phyloP scores from a whole-genome alignment of 2,329 filamentous ascomycete genomes.

The Colletotrichum somersetense region DNA sequence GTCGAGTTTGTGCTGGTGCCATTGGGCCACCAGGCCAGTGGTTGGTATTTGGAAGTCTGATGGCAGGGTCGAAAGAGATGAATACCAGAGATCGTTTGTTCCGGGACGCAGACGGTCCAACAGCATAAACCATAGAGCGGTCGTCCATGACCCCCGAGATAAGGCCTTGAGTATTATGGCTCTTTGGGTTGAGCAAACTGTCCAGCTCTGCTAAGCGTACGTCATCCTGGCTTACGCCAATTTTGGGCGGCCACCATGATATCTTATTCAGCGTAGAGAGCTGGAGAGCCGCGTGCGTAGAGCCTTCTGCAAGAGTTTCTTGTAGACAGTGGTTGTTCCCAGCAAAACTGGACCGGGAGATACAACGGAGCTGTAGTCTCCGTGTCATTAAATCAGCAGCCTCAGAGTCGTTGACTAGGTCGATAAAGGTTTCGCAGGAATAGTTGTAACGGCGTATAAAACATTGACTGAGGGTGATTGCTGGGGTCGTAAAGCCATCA shows the following conservation, averaged over 20 bases:
- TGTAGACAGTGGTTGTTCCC: background rate
- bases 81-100: constrained; percentile 54
- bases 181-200: constrained; percentile 53
- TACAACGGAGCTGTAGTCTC: constrained; percentile 60
- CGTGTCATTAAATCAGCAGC: constrained; percentile 46
- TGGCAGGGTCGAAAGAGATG: constrained; percentile 58
- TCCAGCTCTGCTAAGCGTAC: constrained; percentile 46
- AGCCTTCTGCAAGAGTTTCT: background rate
- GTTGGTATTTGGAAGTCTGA: constrained; percentile 48
- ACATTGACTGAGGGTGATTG: constrained; percentile 66
- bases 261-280: constrained; percentile 8
- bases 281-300: background rate
- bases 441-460: constrained; percentile 68
- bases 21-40: constrained; percentile 44
- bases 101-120: constrained; percentile 44
- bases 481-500: constrained; percentile 53
- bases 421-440: constrained; percentile 67
- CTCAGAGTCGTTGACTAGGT: constrained; percentile 67
- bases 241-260: constrained; percentile 46
- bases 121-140: constrained; percentile 61
- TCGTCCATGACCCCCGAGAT: constrained; percentile 61
- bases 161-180: constrained; percentile 50
- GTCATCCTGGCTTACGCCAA: constrained; percentile 4
- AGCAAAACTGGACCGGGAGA: constrained; percentile 13
- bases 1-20: background rate